These are phyloP conservation scores for Aegilops sharonensis DNA, from an alignment of 176 grass and related monocot genomes.

Conservation along the genomic window DNA sequence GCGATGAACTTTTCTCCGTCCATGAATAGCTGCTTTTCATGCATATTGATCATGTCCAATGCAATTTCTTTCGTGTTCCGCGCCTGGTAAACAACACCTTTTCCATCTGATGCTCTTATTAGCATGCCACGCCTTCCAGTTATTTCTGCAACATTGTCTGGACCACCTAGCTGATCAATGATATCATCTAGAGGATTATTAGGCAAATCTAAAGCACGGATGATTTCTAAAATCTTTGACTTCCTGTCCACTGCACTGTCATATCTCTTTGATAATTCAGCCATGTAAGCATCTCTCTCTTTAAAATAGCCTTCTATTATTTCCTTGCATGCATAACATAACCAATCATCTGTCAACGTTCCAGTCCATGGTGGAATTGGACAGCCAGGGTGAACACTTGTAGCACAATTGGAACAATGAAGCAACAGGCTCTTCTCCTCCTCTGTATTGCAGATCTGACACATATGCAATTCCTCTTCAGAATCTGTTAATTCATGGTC, in stretches of 20 bases:
- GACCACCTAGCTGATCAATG: conserved; percentile 95
- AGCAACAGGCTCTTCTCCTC: conserved; percentile 82
- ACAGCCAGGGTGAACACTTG: conserved; percentile 77
- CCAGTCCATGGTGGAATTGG: conserved; percentile 86
- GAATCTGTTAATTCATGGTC: conserved; percentile 80
- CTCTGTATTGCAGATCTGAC: conserved; percentile 85
- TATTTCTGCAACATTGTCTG: conserved; percentile 95
- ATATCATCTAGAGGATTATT: conserved; percentile 98
- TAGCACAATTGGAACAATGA: conserved; percentile 72
- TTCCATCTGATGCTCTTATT: conserved; percentile 72
- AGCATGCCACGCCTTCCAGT: conserved; percentile 91
- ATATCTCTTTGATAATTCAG: conserved; percentile 87
- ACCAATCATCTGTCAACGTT: conserved; percentile 73
- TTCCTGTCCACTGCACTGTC: conserved; percentile 74
- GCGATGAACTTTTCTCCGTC: conserved; percentile 80
- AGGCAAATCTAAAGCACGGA: conserved; percentile 88
- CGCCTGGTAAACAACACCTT: conserved; percentile 85
- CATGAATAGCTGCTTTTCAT: conserved; percentile 94
- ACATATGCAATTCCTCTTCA: conserved; percentile 85
- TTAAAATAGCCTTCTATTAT: conserved; percentile 73
- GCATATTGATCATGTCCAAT: conserved; percentile 97
- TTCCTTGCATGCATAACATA: conserved; percentile 84
- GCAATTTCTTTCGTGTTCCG: conserved; percentile 82
- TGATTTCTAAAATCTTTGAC: conserved; percentile 80
- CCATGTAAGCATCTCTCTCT: conserved; percentile 76